Base-by-base conservation (phyloP, 208 protist genomes). In the Trypanosoma cruzi region DNA sequence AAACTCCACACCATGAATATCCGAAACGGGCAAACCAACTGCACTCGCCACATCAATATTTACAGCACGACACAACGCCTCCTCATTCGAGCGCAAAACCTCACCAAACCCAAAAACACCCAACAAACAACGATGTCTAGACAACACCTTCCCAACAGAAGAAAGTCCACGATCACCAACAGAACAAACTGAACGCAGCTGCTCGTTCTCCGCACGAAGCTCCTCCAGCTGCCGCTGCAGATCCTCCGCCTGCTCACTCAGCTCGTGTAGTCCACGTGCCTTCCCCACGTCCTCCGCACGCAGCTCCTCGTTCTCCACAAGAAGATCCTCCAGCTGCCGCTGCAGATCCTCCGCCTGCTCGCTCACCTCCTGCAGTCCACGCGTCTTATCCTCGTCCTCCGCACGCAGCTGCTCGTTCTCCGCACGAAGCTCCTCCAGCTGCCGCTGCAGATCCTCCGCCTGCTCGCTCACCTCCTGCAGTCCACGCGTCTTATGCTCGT, bases 191-290 rank as follows among this genome's bases (percentile, higher is more conserved):
- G 49, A 24, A 44, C 16, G 64, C 2, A 63, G 46, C 13, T 56
- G 32, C 26, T 42, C 63, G 34, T 63, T 40, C 34, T 79, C 73
- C 0, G 63, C 66, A 18, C 59, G 34, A 34, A 60, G 56, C 50
- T 77, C 60, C 22, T 52, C 52, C n/a, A 83, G 73, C 52, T 71
- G 71, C 54, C 78, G 29, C 20, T 50, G 1, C 68, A 62, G 37
- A n/a, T 46, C 4, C n/a, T 61, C 56, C 32, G 7, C 36, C 56
- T 61, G n/a, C 28, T 52, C 26, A 4, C 28, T 31, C 42, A 54
- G 28, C 22, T 29, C 28, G 8, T 13, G 22, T 16, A 67, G 44
- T 46, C 1, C 26, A 10, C 29, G 48, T 1, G 6, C 50, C 32
- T 32, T 37, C 32, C 37, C 54, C 22, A 37, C 54, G 54, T 59